Percentiles rank a stretch among this genome's conserved stretches.
phyloP scores from a whole-genome alignment of 2,329 filamentous ascomycete species.

The Fusarium sp. region DNA sequence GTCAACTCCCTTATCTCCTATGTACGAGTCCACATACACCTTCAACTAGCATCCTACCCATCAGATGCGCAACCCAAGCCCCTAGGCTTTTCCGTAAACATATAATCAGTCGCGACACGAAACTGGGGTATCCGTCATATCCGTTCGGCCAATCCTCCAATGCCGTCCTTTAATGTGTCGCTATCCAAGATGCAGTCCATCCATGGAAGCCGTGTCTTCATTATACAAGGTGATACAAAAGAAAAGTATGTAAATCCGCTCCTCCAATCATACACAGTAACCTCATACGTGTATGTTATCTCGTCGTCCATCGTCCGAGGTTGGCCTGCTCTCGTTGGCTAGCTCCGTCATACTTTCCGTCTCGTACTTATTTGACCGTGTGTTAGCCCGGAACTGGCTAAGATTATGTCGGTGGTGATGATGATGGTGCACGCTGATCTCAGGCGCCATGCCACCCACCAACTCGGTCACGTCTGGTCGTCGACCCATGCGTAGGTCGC shows the following conservation, averaged over 20 bases:
- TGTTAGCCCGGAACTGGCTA: slow-evolving; percentile 49
- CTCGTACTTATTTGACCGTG: slow-evolving; percentile 54
- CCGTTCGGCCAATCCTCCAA: not conserved
- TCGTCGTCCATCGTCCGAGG: slow-evolving; percentile 49
- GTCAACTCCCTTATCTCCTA: not conserved
- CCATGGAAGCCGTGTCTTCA: slow-evolving; percentile 24
- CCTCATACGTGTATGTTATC: slow-evolving; percentile 25
- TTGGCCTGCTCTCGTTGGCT: slow-evolving; percentile 52
- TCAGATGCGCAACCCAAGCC: not conserved
- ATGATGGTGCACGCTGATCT: slow-evolving; percentile 17
- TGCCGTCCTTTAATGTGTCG: not conserved
- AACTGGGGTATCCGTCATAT: slow-evolving; percentile 32
- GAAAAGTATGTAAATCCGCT: slow-evolving; percentile 7
- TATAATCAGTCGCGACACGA: slow-evolving; percentile 14
- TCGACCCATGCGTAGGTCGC: slow-evolving; percentile 50
- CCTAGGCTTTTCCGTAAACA: slow-evolving; percentile 6
- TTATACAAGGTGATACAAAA: slow-evolving; percentile 24
- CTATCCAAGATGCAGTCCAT: slow-evolving; percentile 10
- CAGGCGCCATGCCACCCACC: slow-evolving; percentile 39
- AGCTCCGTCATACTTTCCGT: slow-evolving; percentile 66
- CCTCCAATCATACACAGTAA: not conserved
- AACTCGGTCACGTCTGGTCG: slow-evolving; percentile 52
- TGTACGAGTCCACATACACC: not conserved
- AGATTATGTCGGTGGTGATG: slow-evolving; percentile 38
- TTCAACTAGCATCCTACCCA: not conserved